Base-by-base conservation (phyloP, 805 yeast species). In the Suhomyces emberorum region DNA sequence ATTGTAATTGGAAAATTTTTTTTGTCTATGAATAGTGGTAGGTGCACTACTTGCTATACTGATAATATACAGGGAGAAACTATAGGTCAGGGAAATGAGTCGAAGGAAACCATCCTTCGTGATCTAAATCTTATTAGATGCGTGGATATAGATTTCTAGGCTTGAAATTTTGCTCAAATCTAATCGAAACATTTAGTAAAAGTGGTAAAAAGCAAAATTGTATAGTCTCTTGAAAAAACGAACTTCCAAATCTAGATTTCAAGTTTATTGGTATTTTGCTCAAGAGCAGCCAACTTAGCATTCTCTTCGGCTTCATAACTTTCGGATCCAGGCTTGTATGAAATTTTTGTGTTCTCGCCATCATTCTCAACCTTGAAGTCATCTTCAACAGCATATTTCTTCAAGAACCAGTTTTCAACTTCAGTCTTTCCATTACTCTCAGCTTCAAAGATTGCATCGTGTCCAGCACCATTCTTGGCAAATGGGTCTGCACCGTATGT, bases 381-480 rank as follows among this genome's bases (percentile, higher is more conserved):
- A 32, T 76, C 77, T 41, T 76, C 82, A 30, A 84, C 77, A 30
- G 86, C 83, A 49, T 71, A 91, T 49, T 80, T 79, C 56, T 77
- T 74, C 53, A 89, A 68, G 54, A 87, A 76, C 65, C 79, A 89
- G 27, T 77, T 81, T 46, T 87, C 95, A 12, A 88, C 82, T 19
- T 81, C 88, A 41, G 77, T 82, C 51, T 82, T 76, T 32, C 77
- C 79, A 48, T 79, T 83, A 47, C 74, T 77, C 54, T 89, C 96
- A 7, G 98, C 96, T 58, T 89, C 97, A 55, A 67, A 89, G 39
- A 91, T 80, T 1, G 86, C 74, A 56, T 93, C 98, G 54, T 88
- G 95, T 18, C 79, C 84, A 33, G 81, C 76, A 8, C 64, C 53
- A 63, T 93, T 93, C 59, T 81, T 83, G 24, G 76, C 52, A 50